Conservation (phyloP, 352 stramenopile species). For the Pythium sukuiense region DNA sequence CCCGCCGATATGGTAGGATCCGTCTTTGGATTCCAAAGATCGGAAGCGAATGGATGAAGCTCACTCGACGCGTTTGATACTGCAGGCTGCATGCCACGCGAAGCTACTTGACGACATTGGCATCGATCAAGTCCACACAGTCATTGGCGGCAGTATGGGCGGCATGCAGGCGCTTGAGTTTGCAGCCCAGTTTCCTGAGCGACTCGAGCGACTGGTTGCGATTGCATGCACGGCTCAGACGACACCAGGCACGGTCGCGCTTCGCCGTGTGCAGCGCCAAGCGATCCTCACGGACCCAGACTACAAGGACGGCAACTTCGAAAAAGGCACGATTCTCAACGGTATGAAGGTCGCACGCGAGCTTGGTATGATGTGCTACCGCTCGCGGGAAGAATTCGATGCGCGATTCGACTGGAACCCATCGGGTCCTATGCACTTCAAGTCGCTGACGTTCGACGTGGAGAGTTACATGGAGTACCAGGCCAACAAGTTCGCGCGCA, state of each 20-base stretch:
- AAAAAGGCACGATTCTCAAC: constrained; percentile 45
- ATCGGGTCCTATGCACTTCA: constrained; percentile 66
- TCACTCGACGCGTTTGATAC: not conserved
- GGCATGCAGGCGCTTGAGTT: constrained; percentile 89
- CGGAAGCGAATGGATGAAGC: not conserved
- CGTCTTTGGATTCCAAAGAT: too few relatives aligned
- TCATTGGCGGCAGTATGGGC: constrained; percentile 88
- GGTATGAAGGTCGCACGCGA: constrained; percentile 87
- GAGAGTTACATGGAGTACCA: constrained; percentile 92
- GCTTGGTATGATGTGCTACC: constrained; percentile 88
- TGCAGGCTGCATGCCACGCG: constrained; percentile 62
- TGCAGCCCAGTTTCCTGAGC: constrained; percentile 76
- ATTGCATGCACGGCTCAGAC: constrained; percentile 88
- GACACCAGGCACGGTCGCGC: constrained; percentile 82
- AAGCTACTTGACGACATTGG: constrained; percentile 78
- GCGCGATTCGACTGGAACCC: constrained; percentile 86
- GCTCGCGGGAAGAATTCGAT: constrained; percentile 88
- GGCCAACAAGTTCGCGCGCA: constrained; percentile 79
- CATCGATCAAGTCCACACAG: constrained; percentile 73
- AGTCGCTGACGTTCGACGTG: constrained; percentile 82
- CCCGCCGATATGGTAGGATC: constrained; percentile 70
- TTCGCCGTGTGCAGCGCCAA: constrained; percentile 81
- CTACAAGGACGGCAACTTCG: constrained; percentile 84
- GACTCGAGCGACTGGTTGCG: constrained; percentile 63
- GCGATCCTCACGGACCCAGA: constrained; percentile 75